Evolutionary conservation across 2,329 filamentous ascomycete species (phyloP), one percentile per base, ranked within the genome.

Genomic region (Fusarium pseudograminearum): DNA sequence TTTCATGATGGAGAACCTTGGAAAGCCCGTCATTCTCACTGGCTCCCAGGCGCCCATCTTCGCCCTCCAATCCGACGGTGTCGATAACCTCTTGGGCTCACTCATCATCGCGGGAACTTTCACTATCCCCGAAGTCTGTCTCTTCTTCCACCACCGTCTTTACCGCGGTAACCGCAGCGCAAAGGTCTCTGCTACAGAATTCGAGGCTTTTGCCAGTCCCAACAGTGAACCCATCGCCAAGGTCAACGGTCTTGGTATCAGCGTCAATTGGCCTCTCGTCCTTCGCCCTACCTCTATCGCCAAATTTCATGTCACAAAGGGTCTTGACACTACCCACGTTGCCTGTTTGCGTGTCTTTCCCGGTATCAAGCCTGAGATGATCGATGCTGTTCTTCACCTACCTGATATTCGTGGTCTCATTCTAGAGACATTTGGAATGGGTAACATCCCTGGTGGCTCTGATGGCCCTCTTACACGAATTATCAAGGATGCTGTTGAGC

Each of bases 81-180:
- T 94, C 38, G 94, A 97, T 81, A 98, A 97, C 76, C 86, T 98
- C 15, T 87, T 97, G 7, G 93, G 93, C 22, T 94, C 93, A 3
- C 86, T 97, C 75, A 93, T 97, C 76, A 91, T 97, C 58, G 94
- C 94, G 5, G 93, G 93, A 34, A 96, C 96, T 64, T 97, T 97
- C 77, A 92, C 93, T 82, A 93, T 98, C 61, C 94, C 94, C 1
- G 94, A 97, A 78, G 94, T 98, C 55, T 94, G 93, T 77, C 86
- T 98, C 36, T 97, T 97, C 83, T 98, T 98, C 85, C 93, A 96
- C 80, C 92, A 97, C 82, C 93, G 90, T 71, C 87, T 98, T 22
- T 97, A 94, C 81, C 89, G 94, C 28, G 94, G 94, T 18, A 97
- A 97, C 80, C 86, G 94, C 63, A 90, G 92, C 12, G 96, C 93